Percentiles rank a stretch among this genome's conserved stretches.
Evolutionary conservation across 768 basidiomycete species (phyloP).

Genomic region (Hirschioporus abietinus): DNA sequence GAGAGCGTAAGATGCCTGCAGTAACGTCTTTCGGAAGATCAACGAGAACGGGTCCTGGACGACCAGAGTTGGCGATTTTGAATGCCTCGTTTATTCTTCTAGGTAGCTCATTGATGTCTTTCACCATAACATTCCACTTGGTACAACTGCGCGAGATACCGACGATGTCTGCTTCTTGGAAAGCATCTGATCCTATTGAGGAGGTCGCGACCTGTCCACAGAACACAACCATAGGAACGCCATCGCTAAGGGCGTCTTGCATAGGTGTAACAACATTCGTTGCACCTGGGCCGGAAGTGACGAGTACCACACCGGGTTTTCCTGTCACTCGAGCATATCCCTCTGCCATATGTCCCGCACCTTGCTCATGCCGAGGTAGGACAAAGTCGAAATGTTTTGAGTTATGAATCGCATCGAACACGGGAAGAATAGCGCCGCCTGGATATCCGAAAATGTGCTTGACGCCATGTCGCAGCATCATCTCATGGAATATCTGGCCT

Average conservation of each 20-base stretch:
- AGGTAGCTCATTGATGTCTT: constrained; percentile 92
- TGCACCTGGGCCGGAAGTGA: constrained; percentile 96
- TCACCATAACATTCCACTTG: constrained; percentile 99
- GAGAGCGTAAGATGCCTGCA: constrained; percentile 79
- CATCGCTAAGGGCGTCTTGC: constrained; percentile 96
- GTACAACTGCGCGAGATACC: constrained; percentile 97
- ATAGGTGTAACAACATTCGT: constrained; percentile 97
- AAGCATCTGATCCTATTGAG: constrained; percentile 98
- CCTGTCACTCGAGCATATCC: constrained; percentile 98
- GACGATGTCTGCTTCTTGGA: constrained; percentile 97
- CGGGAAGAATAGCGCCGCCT: constrained; percentile 95
- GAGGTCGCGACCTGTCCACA: constrained; percentile 97
- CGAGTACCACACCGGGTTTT: constrained; percentile 95
- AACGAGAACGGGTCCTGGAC: constrained; percentile 96
- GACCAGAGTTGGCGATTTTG: constrained; percentile 96
- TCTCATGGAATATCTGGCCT: constrained; percentile 98
- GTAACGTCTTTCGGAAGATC: constrained; percentile 99
- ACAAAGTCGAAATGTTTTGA: constrained; percentile 93
- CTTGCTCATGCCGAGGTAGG: constrained; percentile 95
- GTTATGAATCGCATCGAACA: constrained; percentile 99
- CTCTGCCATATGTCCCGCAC: constrained; percentile 98
- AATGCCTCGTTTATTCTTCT: constrained; percentile 97
- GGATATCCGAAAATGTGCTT: constrained; percentile 98
- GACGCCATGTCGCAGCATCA: constrained; percentile 96
- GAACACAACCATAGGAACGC: constrained; percentile 92